Conservation (phyloP, 768 basidiomycete species). For the Lanmaoa rubissima region DNA sequence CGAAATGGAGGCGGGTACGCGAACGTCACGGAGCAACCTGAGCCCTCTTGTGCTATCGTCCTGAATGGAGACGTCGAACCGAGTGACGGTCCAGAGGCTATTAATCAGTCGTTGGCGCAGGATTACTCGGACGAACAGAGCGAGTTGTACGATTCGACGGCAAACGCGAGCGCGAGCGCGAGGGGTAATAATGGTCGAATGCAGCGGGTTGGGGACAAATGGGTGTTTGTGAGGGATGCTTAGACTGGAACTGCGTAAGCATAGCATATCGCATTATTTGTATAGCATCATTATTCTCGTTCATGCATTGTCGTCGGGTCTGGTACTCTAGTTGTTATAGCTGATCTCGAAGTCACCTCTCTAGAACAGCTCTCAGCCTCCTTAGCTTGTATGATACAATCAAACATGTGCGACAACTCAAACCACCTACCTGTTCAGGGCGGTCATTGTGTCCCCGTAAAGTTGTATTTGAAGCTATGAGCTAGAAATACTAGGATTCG, state of each 20-base stretch:
- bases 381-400: too few relatives aligned
- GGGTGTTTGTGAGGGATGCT: constrained; percentile 60
- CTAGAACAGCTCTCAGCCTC: too few relatives aligned
- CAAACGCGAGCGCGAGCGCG: constrained; percentile 8
- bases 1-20: constrained; percentile 41
- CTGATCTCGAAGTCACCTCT: too few relatives aligned
- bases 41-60: constrained; percentile 57
- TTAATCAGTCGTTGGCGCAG: constrained; percentile 1
- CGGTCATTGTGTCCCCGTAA: neutral
- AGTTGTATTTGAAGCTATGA: neutral
- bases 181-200: constrained; percentile 44
- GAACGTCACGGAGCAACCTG: constrained; percentile 26
- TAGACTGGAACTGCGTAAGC: constrained; percentile 6
- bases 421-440: neutral
- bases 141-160: neutral
- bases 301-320: neutral
- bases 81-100: neutral
- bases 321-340: too few relatives aligned
- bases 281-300: constrained; percentile 16
- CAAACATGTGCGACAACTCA: too few relatives aligned
- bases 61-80: constrained; percentile 47
- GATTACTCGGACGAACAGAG: neutral
- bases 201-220: constrained; percentile 69
- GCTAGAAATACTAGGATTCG: too few relatives aligned
- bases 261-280: constrained; percentile 23